Conservation (phyloP, 768 basidiomycete species). For the Boletus edulis region DNA sequence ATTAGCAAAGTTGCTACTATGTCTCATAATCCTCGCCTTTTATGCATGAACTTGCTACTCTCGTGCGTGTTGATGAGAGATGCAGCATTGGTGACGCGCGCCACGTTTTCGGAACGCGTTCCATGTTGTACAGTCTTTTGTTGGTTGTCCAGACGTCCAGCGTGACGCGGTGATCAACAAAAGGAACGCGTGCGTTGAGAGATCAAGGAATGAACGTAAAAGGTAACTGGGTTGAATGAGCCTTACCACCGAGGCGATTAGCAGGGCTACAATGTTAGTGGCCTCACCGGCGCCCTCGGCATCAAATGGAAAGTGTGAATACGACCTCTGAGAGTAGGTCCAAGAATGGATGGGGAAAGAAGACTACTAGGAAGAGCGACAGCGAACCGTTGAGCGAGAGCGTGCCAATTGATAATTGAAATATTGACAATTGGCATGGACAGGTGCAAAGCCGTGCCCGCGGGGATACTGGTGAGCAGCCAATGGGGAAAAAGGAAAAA, state of each 20-base stretch:
- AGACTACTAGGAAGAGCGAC: not conserved
- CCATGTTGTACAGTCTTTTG: too few relatives aligned
- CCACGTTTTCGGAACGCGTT: not conserved
- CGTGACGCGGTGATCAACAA: constrained; percentile 15
- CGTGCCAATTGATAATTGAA: too few relatives aligned
- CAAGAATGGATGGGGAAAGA: not conserved
- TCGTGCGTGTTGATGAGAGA: not conserved
- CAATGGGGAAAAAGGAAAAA: too few relatives aligned
- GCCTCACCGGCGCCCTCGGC: too few relatives aligned
- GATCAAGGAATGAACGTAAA: constrained; percentile 4
- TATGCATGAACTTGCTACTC: constrained; percentile 17
- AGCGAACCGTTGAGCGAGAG: not conserved
- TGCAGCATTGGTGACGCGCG: too few relatives aligned
- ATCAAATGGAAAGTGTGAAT: not conserved
- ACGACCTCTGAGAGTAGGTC: not conserved
- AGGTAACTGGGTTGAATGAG: not conserved
- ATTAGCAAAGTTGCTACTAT: constrained; percentile 21
- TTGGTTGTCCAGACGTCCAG: constrained; percentile 4
- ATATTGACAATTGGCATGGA: not conserved
- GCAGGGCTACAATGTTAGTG: too few relatives aligned
- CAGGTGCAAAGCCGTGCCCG: not conserved
- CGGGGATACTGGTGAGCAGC: not conserved
- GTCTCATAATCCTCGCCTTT: constrained; percentile 14
- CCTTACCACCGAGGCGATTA: constrained; percentile 6
- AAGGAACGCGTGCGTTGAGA: constrained; percentile 2